Base-by-base conservation (phyloP, 1,139 yeast species). In the Diutina sp. region DNA sequence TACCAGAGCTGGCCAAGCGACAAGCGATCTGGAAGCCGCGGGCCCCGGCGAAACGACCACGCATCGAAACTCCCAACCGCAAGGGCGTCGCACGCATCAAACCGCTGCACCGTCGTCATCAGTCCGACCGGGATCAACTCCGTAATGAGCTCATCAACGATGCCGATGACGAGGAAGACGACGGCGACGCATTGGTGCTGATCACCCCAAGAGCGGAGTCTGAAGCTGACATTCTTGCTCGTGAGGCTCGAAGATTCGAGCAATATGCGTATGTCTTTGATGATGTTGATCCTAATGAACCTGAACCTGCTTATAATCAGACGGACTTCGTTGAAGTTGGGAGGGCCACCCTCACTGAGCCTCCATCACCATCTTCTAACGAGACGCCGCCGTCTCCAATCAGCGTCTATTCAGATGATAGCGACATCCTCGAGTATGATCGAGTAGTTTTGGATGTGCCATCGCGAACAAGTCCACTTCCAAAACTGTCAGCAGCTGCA, bases 1-100 rank as follows among this genome's bases (percentile, higher is more conserved):
- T 74, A 9, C 79, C 79, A 0, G 78, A 74, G 58, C 73, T 77
- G 1, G 73, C 77, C 64, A 63, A 63, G 69, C 56, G 64, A 28
- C 62, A 72, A 25, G 66, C 66, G 6, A 60, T 69, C n/a, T 72
- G 53, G 53, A 50, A 50, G 16, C 38, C 21, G 18, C 44, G 69
- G 57, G 65, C 55, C 55, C 51, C 63, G 32, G 58, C 57, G 29
- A 57, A 59, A 30, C 56, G 51, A 6, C 35, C 51, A 30, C 38
- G 56, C 29, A 56, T 46, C 32, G 50, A 30, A 52, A 50, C 54
- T 28, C 51, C 51, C 21, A 28, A 28, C 8, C 35, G 51, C 29
- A 47, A 30, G 21, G 51, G 51, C 4, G 51, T 47, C 5, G 51
- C 51, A 14, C 16, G 38, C 29, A 47, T 14, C 18, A 47, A 47